Evolutionary conservation across 768 basidiomycete genomes (phyloP).

Genomic region (Hypholoma sublateritium): DNA sequence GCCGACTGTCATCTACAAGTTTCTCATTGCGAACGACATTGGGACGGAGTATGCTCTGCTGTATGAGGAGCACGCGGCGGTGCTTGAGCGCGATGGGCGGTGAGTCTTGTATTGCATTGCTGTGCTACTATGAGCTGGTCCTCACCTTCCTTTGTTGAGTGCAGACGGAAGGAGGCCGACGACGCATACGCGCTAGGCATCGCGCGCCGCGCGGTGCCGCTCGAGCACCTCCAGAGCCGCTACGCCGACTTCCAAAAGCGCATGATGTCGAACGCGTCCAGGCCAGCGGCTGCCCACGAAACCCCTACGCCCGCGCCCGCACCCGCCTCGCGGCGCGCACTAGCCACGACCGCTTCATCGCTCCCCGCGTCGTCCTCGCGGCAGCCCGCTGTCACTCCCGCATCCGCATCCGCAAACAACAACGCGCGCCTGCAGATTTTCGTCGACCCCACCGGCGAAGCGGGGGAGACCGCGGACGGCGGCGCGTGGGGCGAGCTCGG

Average conservation of each 20-base stretch:
- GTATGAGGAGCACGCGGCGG: constrained; percentile 91
- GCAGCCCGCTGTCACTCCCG: constrained; percentile 20
- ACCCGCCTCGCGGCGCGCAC: constrained; percentile 28
- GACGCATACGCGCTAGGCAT: constrained; percentile 87
- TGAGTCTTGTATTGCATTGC: constrained; percentile 31
- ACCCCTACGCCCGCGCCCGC: constrained; percentile 33
- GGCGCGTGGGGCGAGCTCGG: constrained; percentile 73
- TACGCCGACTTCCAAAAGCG: constrained; percentile 90
- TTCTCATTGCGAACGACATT: constrained; percentile 88
- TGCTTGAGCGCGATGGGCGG: constrained; percentile 82
- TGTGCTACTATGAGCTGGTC: constrained; percentile 3
- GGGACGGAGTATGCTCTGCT: constrained; percentile 78
- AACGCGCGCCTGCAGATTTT: constrained; percentile 70
- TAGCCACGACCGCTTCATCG: constrained; percentile 45
- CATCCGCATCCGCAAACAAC: constrained; percentile 27
- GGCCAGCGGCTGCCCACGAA: constrained; percentile 22
- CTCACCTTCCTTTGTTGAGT: too few relatives aligned
- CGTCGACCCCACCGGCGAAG: constrained; percentile 63
- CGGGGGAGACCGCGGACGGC: constrained; percentile 43
- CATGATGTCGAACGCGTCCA: constrained; percentile 64
- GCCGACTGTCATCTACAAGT: constrained; percentile 85
- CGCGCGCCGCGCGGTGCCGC: constrained; percentile 74
- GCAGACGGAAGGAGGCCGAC: constrained; percentile 87
- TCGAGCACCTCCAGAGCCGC: constrained; percentile 75
- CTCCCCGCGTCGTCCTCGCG: constrained; percentile 38